phyloP scores from a whole-genome alignment of 2,329 filamentous ascomycete genomes.

The Paramyrothecium roridum region DNA sequence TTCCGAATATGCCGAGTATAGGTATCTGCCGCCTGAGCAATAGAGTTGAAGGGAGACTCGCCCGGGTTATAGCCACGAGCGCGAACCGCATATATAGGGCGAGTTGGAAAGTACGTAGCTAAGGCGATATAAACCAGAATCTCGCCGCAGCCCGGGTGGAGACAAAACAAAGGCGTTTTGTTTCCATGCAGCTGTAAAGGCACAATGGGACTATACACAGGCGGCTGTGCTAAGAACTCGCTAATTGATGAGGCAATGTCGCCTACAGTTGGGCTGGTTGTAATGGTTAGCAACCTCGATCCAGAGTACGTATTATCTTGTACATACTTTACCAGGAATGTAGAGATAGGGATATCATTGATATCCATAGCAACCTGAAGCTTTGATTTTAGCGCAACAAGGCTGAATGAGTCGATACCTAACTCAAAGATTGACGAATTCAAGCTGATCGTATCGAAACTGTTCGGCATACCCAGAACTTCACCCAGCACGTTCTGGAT shows the following conservation, averaged over 20 bases:
- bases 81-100: no score
- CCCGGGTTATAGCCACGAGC: no score
- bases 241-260: neutral
- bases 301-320: no score
- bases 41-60: no score
- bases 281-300: conserved; percentile 21
- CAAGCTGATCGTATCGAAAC: conserved; percentile 8
- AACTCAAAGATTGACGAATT: conserved; percentile 25
- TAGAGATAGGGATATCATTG: conserved; percentile 19
- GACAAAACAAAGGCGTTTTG: conserved; percentile 34
- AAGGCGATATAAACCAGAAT: conserved; percentile 27
- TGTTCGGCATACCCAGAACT: neutral
- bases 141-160: conserved; percentile 40
- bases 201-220: conserved; percentile 24
- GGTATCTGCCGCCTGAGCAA: no score
- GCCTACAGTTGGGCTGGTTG: conserved; percentile 24
- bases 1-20: no score
- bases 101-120: no score
- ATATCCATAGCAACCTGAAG: conserved; percentile 14
- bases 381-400: conserved; percentile 34
- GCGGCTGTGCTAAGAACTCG: no score
- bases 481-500: neutral
- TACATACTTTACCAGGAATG: no score
- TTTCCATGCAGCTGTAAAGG: conserved; percentile 22
- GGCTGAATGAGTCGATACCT: conserved; percentile 34